Conservation (phyloP, 1,284 basidiomycete genomes). For the Cutaneotrichosporon dermatis region DNA sequence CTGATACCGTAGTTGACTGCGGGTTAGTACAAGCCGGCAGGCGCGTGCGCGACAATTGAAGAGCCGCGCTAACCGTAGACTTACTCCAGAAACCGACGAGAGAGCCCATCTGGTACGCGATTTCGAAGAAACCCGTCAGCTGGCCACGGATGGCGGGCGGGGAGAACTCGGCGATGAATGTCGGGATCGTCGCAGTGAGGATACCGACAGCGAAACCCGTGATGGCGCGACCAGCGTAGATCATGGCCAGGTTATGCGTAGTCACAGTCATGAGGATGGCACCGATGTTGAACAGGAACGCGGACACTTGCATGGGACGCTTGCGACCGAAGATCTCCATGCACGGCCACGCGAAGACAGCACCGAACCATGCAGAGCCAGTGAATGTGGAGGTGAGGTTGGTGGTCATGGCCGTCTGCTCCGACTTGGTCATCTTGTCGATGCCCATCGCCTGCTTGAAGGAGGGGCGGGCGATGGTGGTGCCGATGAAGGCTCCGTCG, state of each 20-base stretch:
- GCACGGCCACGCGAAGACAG: slow-evolving; percentile 21
- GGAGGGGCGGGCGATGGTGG: slow-evolving; percentile 50
- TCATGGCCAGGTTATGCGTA: slow-evolving; percentile 25
- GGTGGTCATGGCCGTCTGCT: slow-evolving; percentile 45
- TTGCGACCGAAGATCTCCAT: slow-evolving; percentile 36
- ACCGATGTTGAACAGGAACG: slow-evolving; percentile 42
- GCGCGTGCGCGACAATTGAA: no score
- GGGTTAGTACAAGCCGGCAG: neutral
- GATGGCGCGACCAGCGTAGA: slow-evolving; percentile 41
- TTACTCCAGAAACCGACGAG: slow-evolving; percentile 52
- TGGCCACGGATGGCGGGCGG: slow-evolving; percentile 45
- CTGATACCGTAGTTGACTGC: slow-evolving; percentile 36
- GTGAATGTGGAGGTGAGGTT: slow-evolving; percentile 48
- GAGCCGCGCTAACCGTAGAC: no score
- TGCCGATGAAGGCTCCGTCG: slow-evolving; percentile 52
- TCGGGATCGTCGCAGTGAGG: slow-evolving; percentile 30
- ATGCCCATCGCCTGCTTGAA: slow-evolving; percentile 53
- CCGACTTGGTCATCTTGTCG: slow-evolving; percentile 32
- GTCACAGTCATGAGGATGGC: slow-evolving; percentile 41
- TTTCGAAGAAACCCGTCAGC: slow-evolving; percentile 54
- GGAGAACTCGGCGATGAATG: slow-evolving; percentile 47
- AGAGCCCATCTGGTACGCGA: slow-evolving; percentile 44
- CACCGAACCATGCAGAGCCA: slow-evolving; percentile 43
- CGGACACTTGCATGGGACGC: slow-evolving; percentile 28
- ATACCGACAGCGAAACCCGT: slow-evolving; percentile 41